phyloP scores from a whole-genome alignment of 177 flowering plant genomes.

The Vitis hybrid region DNA sequence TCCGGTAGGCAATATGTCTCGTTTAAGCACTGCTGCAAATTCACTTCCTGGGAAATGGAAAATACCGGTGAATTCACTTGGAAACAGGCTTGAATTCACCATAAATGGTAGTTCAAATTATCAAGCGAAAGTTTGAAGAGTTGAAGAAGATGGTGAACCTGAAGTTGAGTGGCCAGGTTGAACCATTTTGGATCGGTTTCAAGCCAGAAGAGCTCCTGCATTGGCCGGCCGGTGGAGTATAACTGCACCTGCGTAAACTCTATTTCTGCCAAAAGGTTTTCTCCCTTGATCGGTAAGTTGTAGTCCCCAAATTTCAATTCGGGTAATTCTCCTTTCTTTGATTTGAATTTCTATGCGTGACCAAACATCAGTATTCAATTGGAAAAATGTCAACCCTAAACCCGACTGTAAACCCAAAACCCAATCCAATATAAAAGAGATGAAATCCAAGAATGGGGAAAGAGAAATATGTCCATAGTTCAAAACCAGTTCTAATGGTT shows the following conservation, averaged over 20 bases:
- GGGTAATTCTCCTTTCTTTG: conserved; percentile 14
- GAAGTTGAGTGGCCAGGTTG: conserved; percentile 32
- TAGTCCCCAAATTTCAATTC: conserved; percentile 40
- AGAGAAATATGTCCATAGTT: too few relatives aligned
- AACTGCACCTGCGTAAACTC: conserved; percentile 41
- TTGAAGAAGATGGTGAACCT: conserved; percentile 21
- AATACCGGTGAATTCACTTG: background rate
- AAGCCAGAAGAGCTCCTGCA: conserved; percentile 57
- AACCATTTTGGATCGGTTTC: conserved; percentile 38
- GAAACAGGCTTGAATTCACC: background rate
- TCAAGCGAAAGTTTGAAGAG: background rate
- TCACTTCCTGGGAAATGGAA: conserved; percentile 28
- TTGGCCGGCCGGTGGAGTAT: conserved; percentile 34
- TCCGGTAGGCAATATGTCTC: conserved; percentile 46
- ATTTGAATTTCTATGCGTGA: conserved; percentile 28
- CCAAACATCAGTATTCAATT: background rate
- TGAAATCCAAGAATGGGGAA: too few relatives aligned
- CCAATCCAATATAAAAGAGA: too few relatives aligned
- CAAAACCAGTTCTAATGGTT: too few relatives aligned
- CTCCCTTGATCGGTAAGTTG: conserved; percentile 43
- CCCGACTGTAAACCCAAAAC: too few relatives aligned
- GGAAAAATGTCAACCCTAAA: background rate
- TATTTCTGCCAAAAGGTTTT: conserved; percentile 39
- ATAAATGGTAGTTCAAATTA: background rate
- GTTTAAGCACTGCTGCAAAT: conserved; percentile 42